These are phyloP conservation scores for Exutisphaerella laricina DNA, from an alignment of 2,329 filamentous ascomycete species.

Conservation along the genomic window DNA sequence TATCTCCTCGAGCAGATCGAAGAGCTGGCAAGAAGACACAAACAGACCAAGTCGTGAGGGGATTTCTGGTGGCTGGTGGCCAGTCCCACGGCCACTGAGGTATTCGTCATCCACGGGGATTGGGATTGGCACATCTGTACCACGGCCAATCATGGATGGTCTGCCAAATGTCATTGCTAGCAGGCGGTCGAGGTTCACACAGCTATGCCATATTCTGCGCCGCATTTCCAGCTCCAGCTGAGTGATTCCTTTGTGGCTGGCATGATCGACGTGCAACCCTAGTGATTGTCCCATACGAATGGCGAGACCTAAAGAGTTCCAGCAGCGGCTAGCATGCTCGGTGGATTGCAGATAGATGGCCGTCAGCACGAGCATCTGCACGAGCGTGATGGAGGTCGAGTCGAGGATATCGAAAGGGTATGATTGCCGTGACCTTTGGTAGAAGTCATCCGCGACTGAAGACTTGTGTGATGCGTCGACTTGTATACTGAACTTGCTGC, in stretches of 20 bases:
- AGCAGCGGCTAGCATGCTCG: conserved; percentile 25
- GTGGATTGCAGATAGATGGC: conserved; percentile 26
- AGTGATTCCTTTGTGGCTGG: conserved; percentile 45
- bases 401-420: conserved; percentile 26
- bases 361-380: conserved; percentile 25
- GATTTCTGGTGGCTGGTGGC: conserved; percentile 32
- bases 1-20: conserved; percentile 25
- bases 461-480: conserved; percentile 22
- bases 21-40: conserved; percentile 24
- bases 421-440: conserved; percentile 23
- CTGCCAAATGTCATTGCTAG: conserved; percentile 35
- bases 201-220: conserved; percentile 53
- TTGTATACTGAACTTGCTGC: conserved; percentile 23
- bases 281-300: conserved; percentile 63
- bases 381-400: conserved; percentile 21
- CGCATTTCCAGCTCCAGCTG: conserved; percentile 64
- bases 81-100: conserved; percentile 44
- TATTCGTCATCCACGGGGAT: conserved; percentile 47
- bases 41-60: conserved; percentile 30
- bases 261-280: conserved; percentile 59
- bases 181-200: conserved; percentile 44
- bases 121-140: conserved; percentile 23
- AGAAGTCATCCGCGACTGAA: conserved; percentile 25
- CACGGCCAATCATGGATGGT: conserved; percentile 27
- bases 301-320: conserved; percentile 33